Conservation (phyloP, 2,329 filamentous ascomycete genomes). For the Trichoderma semiorbis region DNA sequence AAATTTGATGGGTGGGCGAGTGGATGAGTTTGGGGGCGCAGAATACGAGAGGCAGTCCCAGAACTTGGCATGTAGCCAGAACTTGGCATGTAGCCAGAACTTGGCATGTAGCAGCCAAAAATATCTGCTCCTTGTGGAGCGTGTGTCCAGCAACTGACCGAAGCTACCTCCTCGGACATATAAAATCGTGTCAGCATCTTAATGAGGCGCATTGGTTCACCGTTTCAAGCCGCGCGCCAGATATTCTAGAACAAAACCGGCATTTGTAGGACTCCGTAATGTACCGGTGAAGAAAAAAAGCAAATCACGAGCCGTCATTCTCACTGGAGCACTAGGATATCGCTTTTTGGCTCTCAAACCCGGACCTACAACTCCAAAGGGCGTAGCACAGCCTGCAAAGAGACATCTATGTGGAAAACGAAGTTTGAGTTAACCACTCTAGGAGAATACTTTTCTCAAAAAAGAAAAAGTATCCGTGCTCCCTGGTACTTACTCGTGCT, state of each 20-base stretch:
- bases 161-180: neutral
- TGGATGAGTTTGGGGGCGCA: neutral
- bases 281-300: neutral
- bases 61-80: neutral
- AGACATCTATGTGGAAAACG: neutral
- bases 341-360: neutral
- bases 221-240: neutral
- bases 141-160: neutral
- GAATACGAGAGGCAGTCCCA: neutral
- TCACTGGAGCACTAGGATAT: neutral
- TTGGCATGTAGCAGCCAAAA: neutral
- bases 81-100: too few relatives aligned
- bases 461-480: neutral
- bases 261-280: neutral
- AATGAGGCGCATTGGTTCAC: neutral
- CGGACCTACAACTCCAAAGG: neutral
- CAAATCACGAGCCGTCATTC: neutral
- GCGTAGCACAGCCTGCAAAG: neutral
- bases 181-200: constrained; percentile 5
- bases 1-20: neutral
- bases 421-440: neutral
- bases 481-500: neutral
- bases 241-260: neutral
- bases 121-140: neutral
- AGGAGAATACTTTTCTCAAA: neutral